Evolutionary conservation across 2,329 filamentous ascomycete species (phyloP).

Genomic region (Paecilomyces formosus): DNA sequence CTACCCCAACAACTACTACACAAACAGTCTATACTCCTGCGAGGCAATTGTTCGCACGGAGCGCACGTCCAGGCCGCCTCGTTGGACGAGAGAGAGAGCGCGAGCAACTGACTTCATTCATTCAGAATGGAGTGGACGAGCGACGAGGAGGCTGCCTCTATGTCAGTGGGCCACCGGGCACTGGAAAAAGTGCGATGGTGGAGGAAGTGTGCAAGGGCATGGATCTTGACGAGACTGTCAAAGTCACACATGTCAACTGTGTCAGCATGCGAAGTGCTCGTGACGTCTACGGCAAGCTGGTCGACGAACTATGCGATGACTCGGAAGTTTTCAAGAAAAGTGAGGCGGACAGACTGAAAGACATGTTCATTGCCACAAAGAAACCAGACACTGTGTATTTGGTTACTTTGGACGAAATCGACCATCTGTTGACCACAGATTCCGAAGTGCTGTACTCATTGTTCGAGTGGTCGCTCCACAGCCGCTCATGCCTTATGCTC

Average conservation of each 20-base stretch:
- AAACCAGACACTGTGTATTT: conserved; percentile 55
- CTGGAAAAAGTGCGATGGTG: conserved; percentile 92
- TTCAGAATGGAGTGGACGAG: conserved; percentile 55
- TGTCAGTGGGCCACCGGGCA: conserved; percentile 90
- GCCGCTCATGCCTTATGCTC: conserved; percentile 69
- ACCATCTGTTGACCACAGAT: conserved; percentile 83
- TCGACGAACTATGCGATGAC: conserved; percentile 60
- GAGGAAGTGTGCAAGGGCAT: conserved; percentile 65
- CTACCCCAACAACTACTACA: conserved; percentile 54
- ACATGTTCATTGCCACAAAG: conserved; percentile 61
- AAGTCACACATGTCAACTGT: conserved; percentile 82
- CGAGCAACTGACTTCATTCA: conserved; percentile 61
- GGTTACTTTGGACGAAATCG: conserved; percentile 91
- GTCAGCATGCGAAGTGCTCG: conserved; percentile 89
- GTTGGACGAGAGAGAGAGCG: conserved; percentile 67
- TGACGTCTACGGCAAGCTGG: conserved; percentile 73
- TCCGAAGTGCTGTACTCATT: conserved; percentile 82
- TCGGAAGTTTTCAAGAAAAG: conserved; percentile 58
- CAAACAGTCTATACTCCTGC: conserved; percentile 81
- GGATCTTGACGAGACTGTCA: conserved; percentile 46
- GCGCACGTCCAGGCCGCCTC: conserved; percentile 64
- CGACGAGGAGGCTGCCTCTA: conserved; percentile 76
- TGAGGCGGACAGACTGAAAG: conserved; percentile 60
- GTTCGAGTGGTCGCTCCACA: conserved; percentile 92
- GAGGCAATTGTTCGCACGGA: conserved; percentile 77